Base-by-base conservation (phyloP, 257 asterid genomes). In the Solanum habrochaites region DNA sequence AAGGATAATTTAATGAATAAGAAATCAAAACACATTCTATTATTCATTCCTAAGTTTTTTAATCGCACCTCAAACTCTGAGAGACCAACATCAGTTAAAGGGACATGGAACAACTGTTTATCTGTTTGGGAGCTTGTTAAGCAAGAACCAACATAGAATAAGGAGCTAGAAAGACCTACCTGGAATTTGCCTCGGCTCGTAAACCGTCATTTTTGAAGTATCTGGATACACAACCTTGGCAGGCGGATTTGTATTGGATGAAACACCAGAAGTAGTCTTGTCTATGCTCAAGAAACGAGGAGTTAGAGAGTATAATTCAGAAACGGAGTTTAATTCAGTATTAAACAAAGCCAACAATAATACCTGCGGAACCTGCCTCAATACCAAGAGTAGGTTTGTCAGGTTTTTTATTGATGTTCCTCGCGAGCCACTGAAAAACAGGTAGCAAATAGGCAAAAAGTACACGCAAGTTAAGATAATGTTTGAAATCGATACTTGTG, bases 151-250 rank as follows among this genome's bases (percentile, higher is more conserved):
- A 7, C 45, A 81, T 81, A 81, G 85, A 81, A 49, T 49, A 49
- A 47, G 85, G 56, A 18, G 69, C 45, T 29, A 31, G 43, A 10
- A 80, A 60, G 31, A 77, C 60, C 74, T 94, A 97, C 99, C 99
- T 85, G 94, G 90, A 87, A 92, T 93, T 89, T 91, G 94, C 83
- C 91, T 87, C 6, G 98, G 96, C 80, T 92, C 94, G 87, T 93
- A 93, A 49, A 91, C 84, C 87, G 88, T 90, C 99, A 95, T 92
- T 90, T 90, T 94, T 42, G 98, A 95, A 88, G 94, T 91, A 86
- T 94, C 99, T 42, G 99, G 99, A 90, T 85, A 88, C 89, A 95
- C 94, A 86, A 94, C 87, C 91, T 96, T 97, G 88, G 93, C 90
- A 85, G 93, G 89, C 42, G 85, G 67, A 91, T 90, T 92, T 87